A percentile compares a stretch with the other conserved stretches of the same genome.
These are phyloP conservation scores for Ogataea methanolica DNA, from an alignment of 805 yeast species.

Conservation along the genomic window DNA sequence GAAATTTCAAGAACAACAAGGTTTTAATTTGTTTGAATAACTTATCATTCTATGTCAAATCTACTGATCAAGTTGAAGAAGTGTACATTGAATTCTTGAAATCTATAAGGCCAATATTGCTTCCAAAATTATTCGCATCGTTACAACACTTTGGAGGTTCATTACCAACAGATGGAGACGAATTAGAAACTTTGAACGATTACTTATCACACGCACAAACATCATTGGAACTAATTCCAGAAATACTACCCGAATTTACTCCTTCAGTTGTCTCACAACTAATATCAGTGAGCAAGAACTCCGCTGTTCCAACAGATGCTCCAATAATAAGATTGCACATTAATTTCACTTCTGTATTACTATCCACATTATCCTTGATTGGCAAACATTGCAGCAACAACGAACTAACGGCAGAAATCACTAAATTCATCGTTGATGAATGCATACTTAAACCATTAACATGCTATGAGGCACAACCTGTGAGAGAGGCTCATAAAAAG, in stretches of 20 bases:
- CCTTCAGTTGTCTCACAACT: slow-evolving; percentile 1
- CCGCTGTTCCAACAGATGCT: background rate
- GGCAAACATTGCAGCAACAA: slow-evolving; percentile 19
- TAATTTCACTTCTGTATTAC: slow-evolving; percentile 17
- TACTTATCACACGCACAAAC: slow-evolving; percentile 15
- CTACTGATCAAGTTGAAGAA: slow-evolving; percentile 24
- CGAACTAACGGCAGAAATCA: slow-evolving; percentile 14
- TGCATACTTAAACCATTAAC: slow-evolving; percentile 16
- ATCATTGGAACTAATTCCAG: slow-evolving; percentile 10
- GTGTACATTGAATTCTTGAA: slow-evolving; percentile 7
- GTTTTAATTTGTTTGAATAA: slow-evolving; percentile 69
- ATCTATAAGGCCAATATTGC: slow-evolving; percentile 7
- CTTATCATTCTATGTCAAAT: slow-evolving; percentile 35
- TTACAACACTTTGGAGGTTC: slow-evolving; percentile 3
- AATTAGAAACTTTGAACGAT: slow-evolving; percentile 14
- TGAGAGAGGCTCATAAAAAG: slow-evolving; percentile 22
- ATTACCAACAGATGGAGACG: slow-evolving; percentile 1
- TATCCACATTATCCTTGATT: slow-evolving; percentile 22
- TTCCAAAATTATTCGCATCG: slow-evolving; percentile 6
- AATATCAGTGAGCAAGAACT: slow-evolving; percentile 1
- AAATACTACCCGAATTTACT: background rate
- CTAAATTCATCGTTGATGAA: slow-evolving; percentile 24
- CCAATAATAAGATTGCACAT: slow-evolving; percentile 4
- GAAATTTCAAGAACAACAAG: slow-evolving; percentile 48
- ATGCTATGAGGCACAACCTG: slow-evolving; percentile 8